Evolutionary conservation across 2,329 filamentous ascomycete species (phyloP), one percentile per base, ranked within the genome.

Genomic region (Talaromyces islandicus): DNA sequence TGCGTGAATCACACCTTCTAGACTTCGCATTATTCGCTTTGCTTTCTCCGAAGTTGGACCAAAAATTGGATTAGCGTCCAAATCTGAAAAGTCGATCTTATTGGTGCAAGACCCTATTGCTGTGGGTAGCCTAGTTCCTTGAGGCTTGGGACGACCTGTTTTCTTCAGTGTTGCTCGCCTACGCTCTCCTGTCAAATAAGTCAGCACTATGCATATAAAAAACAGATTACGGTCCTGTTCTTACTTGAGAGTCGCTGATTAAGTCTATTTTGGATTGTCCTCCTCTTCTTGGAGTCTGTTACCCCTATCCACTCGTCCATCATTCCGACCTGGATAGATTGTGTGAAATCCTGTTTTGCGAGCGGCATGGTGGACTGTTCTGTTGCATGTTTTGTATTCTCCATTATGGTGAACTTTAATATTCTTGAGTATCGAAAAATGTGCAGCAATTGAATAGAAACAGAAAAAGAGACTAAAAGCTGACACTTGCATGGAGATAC

Each of bases 231-330:
- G 19, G n/a, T n/a, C 53, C 50, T 21, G 14, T 11, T 5, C 43
- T 51, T 1, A 60, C 59, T 57, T 30, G 35, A 43, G 29, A 55
- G 54, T 3, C 59, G 59, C 17, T 60, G 59, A 17, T 60, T 60
- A 14, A 60, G 24, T 29, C 59, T 51, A 51, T 60, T 60, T 52
- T 60, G 59, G 17, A 60, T 12, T 10, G n/a, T 60, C 51, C 52
- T 53, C 43, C 59, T 29, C 43, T 27, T 29, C 24, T 54, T 55
- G 7, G 50, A 41, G n/a, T 60, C 59, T 7, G 50, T 56, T 17
- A 60, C 21, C 3, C 59, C 59, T 2, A 50, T 54, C 59, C 59
- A 60, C 11, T 51, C 43, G 53, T 60, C 59, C 41, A 57, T 14
- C 17, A 55, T n/a, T 30, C 14, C 7, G 7, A 58, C 17, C 43